Evolutionary conservation across 2,329 filamentous ascomycete genomes (phyloP), one percentile per base, ranked within the genome.

Genomic region (Volutella citrinella): DNA sequence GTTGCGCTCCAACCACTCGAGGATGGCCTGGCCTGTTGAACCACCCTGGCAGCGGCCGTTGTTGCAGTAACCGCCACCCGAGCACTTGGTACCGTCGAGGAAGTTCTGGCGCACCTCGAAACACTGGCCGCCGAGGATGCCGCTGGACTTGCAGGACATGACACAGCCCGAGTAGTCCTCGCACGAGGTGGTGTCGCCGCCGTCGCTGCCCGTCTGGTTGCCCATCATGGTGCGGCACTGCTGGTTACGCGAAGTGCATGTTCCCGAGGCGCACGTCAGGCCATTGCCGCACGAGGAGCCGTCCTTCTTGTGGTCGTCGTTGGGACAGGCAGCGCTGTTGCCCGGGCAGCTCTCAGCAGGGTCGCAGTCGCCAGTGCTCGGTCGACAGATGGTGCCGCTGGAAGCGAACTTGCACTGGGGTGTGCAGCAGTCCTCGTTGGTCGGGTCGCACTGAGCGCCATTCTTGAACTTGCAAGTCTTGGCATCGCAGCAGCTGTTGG

Each of bases 191-290:
- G 88, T 94, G 52, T 87, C 78, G 64, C 89, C 91, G 57, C 74
- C 77, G 65, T 88, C 91, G 57, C 74, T 77, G 36, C 77, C 72
- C 1, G 82, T 83, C 42, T 84, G 76, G 18, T 76, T 78, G 21
- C 88, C 89, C 72, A 95, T 85, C 29, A 94, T 72, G 10, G 80
- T 84, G 60, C 83, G 82, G 68, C 93, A 98, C 65, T 98, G 93
- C 55, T 82, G 74, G 60, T 96, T 81, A 44, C 93, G 82, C 33
- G 85, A 93, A 5, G 93, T 98, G 63, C 93, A 98, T 63, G 97
- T 91, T 10, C 93, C 93, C 27, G 85, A 90, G 19, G 93, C 88
- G 57, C 93, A 98, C 19, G 77, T 66, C 19, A 97, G 74, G 3
- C 77, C 76, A 54, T 63, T 55, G 20, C 87, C 88, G 56, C 93